Conservation (phyloP, 495 filamentous ascomycete genomes). For the Daldinia vernicosa region DNA sequence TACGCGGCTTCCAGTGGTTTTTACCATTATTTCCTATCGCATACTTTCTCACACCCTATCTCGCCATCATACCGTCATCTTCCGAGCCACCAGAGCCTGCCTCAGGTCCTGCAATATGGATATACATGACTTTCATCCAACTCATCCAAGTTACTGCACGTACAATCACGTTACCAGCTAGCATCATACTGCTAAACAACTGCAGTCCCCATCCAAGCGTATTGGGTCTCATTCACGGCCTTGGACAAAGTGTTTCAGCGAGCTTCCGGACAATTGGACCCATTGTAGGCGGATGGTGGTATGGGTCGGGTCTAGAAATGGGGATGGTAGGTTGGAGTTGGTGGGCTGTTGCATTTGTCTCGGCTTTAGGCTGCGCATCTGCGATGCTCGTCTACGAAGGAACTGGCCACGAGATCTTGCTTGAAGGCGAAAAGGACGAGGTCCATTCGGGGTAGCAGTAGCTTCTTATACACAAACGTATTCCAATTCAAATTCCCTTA, state of each 20-base stretch:
- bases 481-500: neutral
- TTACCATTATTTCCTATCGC: slow-evolving; percentile 76
- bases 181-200: slow-evolving; percentile 84
- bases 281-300: slow-evolving; percentile 74
- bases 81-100: slow-evolving; percentile 68
- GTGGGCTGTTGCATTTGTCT: slow-evolving; percentile 74
- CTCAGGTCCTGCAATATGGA: slow-evolving; percentile 73
- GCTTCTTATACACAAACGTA: neutral
- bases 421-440: slow-evolving; percentile 71
- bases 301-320: slow-evolving; percentile 72
- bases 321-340: slow-evolving; percentile 81
- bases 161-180: slow-evolving; percentile 80
- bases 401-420: slow-evolving; percentile 72
- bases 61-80: slow-evolving; percentile 72
- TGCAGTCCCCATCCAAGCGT: slow-evolving; percentile 82
- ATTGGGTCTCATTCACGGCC: slow-evolving; percentile 81
- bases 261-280: slow-evolving; percentile 79
- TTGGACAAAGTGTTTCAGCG: slow-evolving; percentile 78
- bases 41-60: slow-evolving; percentile 76
- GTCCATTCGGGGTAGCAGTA: slow-evolving; percentile 1
- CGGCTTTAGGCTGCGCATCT: slow-evolving; percentile 66
- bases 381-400: slow-evolving; percentile 77
- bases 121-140: slow-evolving; percentile 71
- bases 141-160: slow-evolving; percentile 77
- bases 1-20: slow-evolving; percentile 73